Conservation (phyloP, 2,329 filamentous ascomycete genomes). For the Botrytis sinoallii region DNA sequence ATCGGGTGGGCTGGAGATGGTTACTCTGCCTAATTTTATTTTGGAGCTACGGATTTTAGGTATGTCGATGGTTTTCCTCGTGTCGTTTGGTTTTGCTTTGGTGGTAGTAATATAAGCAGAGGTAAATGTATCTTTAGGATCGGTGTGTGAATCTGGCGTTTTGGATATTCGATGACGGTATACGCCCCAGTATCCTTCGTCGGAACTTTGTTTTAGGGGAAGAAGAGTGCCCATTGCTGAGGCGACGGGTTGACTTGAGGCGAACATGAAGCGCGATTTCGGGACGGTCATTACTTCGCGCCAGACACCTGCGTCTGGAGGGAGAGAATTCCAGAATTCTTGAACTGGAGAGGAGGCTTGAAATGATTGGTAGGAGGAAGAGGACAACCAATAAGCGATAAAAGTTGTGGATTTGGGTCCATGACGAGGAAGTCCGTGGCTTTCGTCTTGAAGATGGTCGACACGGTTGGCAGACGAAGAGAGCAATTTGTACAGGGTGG, state of each 20-base stretch:
- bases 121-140: conserved; percentile 23
- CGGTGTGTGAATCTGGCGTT: conserved; percentile 23
- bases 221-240: conserved; percentile 23
- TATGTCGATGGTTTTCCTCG: conserved; percentile 10
- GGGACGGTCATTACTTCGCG: conserved; percentile 28
- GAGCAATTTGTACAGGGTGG: conserved; percentile 20
- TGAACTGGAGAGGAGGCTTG: conserved; percentile 7
- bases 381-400: conserved; percentile 24
- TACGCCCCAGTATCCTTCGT: conserved; percentile 28
- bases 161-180: conserved; percentile 26
- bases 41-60: neutral
- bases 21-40: conserved; percentile 11
- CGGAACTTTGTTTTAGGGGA: conserved; percentile 19
- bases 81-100: conserved; percentile 2
- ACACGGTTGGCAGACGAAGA: conserved; percentile 23
- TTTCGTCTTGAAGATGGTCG: conserved; percentile 22
- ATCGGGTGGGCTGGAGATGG: conserved; percentile 22
- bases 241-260: conserved; percentile 22
- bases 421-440: conserved; percentile 16
- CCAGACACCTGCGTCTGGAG: conserved; percentile 27
- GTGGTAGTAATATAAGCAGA: conserved; percentile 21
- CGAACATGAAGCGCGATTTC: conserved; percentile 25
- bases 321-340: conserved; percentile 24
- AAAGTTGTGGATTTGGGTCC: conserved; percentile 19
- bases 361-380: conserved; percentile 32